Conservation (phyloP, 768 basidiomycete genomes). For the Suillus weaverae region DNA sequence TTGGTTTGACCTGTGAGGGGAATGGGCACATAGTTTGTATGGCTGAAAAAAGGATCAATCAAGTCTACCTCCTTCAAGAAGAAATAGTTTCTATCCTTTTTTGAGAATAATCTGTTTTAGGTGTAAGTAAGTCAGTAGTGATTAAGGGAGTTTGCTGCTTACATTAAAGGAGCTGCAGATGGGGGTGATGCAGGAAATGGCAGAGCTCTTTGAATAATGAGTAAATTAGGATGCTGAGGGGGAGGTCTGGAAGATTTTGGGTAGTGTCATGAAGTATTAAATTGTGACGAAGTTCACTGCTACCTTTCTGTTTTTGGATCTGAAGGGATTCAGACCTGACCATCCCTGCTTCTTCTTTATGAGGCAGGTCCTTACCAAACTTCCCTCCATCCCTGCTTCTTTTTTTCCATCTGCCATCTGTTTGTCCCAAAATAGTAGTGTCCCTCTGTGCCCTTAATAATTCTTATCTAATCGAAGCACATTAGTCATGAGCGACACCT, state of each 20-base stretch:
- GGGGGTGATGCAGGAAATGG: not conserved
- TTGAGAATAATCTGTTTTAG: not conserved
- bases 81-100: not conserved
- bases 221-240: not conserved
- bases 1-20: not conserved
- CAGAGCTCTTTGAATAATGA: not conserved
- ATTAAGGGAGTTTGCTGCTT: not conserved
- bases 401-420: no score
- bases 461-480: no score
- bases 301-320: no score
- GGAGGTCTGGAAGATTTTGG: not conserved
- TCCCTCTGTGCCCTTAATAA: no score
- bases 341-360: no score
- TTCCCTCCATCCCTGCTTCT: no score
- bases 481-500: no score
- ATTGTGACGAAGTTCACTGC: no score
- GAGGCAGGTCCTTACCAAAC: no score
- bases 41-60: not conserved
- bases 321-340: no score
- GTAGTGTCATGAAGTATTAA: no score
- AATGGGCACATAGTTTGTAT: not conserved
- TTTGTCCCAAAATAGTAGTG: no score
- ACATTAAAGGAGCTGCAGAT: not conserved
- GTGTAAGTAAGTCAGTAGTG: not conserved
- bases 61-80: not conserved